Evolutionary conservation across 352 stramenopile species (phyloP).

Genomic region (Pythium aristosporum): DNA sequence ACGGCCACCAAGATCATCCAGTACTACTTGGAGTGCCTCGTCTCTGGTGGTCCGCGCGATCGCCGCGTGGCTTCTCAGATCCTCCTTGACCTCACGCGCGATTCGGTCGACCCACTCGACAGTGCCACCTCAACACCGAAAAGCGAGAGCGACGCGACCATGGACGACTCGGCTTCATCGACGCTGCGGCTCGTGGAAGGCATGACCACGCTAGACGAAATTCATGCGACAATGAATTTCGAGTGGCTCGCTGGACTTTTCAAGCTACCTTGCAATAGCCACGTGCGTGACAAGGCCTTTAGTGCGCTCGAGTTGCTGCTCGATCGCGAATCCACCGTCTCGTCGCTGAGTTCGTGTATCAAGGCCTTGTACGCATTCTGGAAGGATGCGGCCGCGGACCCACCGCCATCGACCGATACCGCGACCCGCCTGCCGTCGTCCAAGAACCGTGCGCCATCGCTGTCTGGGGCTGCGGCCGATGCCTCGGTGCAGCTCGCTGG

Average conservation of each 20-base stretch:
- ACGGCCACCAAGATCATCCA: conserved; percentile 53
- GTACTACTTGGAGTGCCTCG: conserved; percentile 75
- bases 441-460: conserved; percentile 8
- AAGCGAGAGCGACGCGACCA: conserved; percentile 28
- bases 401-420: not conserved
- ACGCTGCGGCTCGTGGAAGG: conserved; percentile 16
- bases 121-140: conserved; percentile 27
- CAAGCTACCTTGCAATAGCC: conserved; percentile 64
- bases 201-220: conserved; percentile 28
- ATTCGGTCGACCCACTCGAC: conserved; percentile 24
- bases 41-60: conserved; percentile 44
- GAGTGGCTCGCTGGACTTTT: conserved; percentile 60
- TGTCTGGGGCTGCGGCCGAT: conserved; percentile 36
- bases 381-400: conserved; percentile 29
- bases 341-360: conserved; percentile 63
- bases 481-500: conserved; percentile 58
- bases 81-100: conserved; percentile 52
- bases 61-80: conserved; percentile 66
- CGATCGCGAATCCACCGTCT: conserved; percentile 67
- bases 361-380: conserved; percentile 68
- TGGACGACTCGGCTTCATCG: conserved; percentile 28
- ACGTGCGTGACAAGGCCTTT: conserved; percentile 61
- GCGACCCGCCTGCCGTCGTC: not conserved
- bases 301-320: conserved; percentile 67
- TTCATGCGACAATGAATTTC: conserved; percentile 48